Evolutionary conservation across 225 moss, liverwort and hornwort genomes (phyloP), one percentile per base, ranked within the genome.

Genomic region (Neckera pumila): DNA sequence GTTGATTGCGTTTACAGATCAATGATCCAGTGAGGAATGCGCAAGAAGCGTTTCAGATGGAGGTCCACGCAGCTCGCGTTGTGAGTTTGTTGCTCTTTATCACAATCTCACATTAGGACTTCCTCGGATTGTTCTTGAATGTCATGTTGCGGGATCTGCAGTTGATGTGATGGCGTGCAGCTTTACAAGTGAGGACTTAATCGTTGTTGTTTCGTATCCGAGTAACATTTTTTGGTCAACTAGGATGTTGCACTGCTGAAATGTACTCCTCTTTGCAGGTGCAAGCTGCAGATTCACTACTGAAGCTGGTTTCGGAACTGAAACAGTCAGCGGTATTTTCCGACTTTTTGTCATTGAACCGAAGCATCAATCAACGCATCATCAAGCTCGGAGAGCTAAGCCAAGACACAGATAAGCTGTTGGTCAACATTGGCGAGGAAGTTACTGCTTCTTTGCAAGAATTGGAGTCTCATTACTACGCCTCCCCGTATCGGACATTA

Each of bases 321-420:
- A 99, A 99, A 90, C 97, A 97, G 82, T 96, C 96, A 79, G 99
- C 99, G 47, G 99, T 99, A 23, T 99, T 99, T 91, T 97, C 97
- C 38, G 99, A 99, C 79, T 99, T 99, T 80, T 90, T 94, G 57
- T 95, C 96, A 56, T 85, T 99, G 78, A 99, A 99, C 82, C 94
- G 96, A 87, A 97, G 97, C 90, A 96, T 99, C 78, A 96, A 97
- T 77, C 96, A 99, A 83, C 96, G 96, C 21, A 95, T 96, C 90
- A 91, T 96, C 59, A 97, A 96, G 86, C 96, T 99, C 80, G 95
- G 94, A 79, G 94, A 96, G 92, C 94, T 95, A 20, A 94, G 91
- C 86, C 95, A 97, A 82, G 96, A 94, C 40, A 95, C 96, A 28
- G 99, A 99, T 75, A 96, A 96, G 87, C 90, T 96, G 76, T 92